Evolutionary conservation across 345 rosid species (phyloP).

Genomic region (Arabidopsis suecica): DNA sequence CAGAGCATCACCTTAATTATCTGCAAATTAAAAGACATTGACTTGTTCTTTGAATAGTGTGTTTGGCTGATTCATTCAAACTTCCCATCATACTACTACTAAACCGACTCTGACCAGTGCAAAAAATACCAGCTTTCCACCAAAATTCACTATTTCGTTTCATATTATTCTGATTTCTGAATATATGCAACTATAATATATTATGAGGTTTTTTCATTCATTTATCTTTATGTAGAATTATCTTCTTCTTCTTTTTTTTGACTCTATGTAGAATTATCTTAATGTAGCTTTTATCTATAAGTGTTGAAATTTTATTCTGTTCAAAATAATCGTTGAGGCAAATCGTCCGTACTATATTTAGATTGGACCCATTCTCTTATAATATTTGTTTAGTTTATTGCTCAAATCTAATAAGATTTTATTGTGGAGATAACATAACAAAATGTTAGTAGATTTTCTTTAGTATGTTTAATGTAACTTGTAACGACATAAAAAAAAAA

Average conservation of each 20-base stretch:
- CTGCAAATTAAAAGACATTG: too few relatives aligned
- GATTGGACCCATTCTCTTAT: slow-evolving; percentile 17
- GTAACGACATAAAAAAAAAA: slow-evolving; percentile 14
- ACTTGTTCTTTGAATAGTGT: too few relatives aligned
- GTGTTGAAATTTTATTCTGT: slow-evolving; percentile 1
- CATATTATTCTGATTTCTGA: neutral
- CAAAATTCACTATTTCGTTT: too few relatives aligned
- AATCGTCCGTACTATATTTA: slow-evolving; percentile 9
- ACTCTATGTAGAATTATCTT: neutral
- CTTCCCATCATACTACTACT: too few relatives aligned
- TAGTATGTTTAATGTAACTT: slow-evolving; percentile 16
- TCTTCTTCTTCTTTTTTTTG: too few relatives aligned
- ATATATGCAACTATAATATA: neutral
- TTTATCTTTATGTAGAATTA: neutral
- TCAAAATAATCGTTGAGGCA: slow-evolving; percentile 13
- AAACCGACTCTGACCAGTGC: too few relatives aligned
- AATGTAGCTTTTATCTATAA: neutral
- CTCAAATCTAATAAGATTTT: neutral
- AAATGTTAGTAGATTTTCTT: neutral
- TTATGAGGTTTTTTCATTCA: neutral
- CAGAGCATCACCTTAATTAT: too few relatives aligned
- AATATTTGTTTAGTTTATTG: neutral
- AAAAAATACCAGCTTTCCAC: too few relatives aligned
- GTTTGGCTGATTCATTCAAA: too few relatives aligned
- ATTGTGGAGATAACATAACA: slow-evolving; percentile 17